These are phyloP conservation scores for Candida cerambycidarum DNA, from an alignment of 805 yeast species.

Conservation along the genomic window DNA sequence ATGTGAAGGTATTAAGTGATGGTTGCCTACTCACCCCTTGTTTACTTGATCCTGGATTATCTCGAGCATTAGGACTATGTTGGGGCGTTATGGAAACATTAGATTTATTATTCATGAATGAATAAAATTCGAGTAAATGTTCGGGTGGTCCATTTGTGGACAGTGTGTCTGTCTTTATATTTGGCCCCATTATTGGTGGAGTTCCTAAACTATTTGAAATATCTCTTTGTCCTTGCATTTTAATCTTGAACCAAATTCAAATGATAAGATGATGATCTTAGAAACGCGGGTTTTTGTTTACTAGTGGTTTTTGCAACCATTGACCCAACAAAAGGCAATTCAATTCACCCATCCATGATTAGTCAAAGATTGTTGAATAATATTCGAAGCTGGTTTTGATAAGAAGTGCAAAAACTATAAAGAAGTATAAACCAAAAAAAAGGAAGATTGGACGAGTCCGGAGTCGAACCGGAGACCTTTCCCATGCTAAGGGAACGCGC, in stretches of 20 bases:
- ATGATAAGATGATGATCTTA: neutral
- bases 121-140: constrained; percentile 61
- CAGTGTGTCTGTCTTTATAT: constrained; percentile 1
- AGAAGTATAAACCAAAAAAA: too few relatives aligned
- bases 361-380: too few relatives aligned
- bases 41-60: constrained; percentile 6
- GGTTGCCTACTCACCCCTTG: constrained; percentile 22
- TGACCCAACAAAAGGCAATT: too few relatives aligned
- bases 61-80: constrained; percentile 14
- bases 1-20: constrained; percentile 43
- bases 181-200: neutral
- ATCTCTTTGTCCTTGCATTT: constrained; percentile 4
- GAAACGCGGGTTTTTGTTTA: constrained; percentile 2
- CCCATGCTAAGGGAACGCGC: constrained; percentile 52
- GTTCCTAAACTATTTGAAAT: neutral
- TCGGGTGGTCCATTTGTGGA: constrained; percentile 36
- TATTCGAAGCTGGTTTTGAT: too few relatives aligned
- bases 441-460: constrained; percentile 39
- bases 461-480: constrained; percentile 50
- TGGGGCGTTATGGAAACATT: constrained; percentile 13
- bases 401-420: too few relatives aligned
- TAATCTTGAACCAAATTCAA: neutral
- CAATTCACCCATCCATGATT: too few relatives aligned
- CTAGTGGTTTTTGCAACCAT: constrained; percentile 2
- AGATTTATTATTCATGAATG: constrained; percentile 41